Conservation (phyloP, 2,329 filamentous ascomycete genomes). For the Hymenoscyphus salicellus region DNA sequence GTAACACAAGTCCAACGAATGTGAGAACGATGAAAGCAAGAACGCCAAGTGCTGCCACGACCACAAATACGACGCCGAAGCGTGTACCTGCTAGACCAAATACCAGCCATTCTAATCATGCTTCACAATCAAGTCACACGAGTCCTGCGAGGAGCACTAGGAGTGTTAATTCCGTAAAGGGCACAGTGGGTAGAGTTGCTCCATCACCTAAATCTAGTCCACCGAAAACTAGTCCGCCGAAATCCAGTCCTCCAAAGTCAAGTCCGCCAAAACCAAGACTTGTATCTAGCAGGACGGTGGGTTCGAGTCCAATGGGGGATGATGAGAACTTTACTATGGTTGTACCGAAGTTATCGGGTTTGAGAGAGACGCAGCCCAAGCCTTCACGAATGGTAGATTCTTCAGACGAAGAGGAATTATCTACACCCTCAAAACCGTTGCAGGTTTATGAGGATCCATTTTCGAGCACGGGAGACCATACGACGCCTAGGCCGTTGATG, state of each 20-base stretch:
- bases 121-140: conserved; percentile 31
- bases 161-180: conserved; percentile 33
- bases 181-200: conserved; percentile 25
- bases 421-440: conserved; percentile 31
- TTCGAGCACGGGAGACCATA: conserved; percentile 44
- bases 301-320: conserved; percentile 43
- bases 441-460: conserved; percentile 64
- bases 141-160: conserved; percentile 39
- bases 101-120: conserved; percentile 37
- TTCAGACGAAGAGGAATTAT: conserved; percentile 39
- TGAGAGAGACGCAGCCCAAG: conserved; percentile 34
- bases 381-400: conserved; percentile 39
- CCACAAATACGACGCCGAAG: conserved; percentile 43
- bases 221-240: background rate
- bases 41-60: conserved; percentile 44
- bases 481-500: conserved; percentile 45
- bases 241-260: conserved; percentile 5
- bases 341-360: conserved; percentile 45
- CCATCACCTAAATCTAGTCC: conserved; percentile 24
- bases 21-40: conserved; percentile 44
- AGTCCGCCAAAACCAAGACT: conserved; percentile 26
- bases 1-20: conserved; percentile 34
- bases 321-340: conserved; percentile 55
- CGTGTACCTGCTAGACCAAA: conserved; percentile 32
- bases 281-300: conserved; percentile 17